A percentile compares a stretch with the other conserved stretches of the same genome.
Evolutionary conservation across 2,329 filamentous ascomycete species (phyloP).

Genomic region (Hypoxylon sp.): DNA sequence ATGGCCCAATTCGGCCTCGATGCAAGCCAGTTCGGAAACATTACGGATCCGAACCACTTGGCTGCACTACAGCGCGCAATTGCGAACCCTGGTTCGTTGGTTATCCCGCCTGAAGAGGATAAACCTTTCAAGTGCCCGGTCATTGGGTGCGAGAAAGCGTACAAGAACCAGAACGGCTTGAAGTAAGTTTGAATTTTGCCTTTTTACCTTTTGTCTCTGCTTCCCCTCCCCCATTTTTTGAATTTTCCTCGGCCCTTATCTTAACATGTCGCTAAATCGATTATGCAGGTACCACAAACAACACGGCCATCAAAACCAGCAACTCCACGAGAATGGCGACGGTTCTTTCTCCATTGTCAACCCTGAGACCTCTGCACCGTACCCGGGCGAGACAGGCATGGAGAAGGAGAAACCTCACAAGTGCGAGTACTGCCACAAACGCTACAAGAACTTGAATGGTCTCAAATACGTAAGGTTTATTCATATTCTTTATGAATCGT

Average conservation of each 20-base stretch:
- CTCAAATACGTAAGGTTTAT: slow-evolving; percentile 83
- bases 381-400: slow-evolving; percentile 98
- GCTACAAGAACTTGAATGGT: slow-evolving; percentile 98
- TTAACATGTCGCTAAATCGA: slow-evolving; percentile 48
- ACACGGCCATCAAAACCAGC: slow-evolving; percentile 96
- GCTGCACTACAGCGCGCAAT: slow-evolving; percentile 64
- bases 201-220: slow-evolving; percentile 16
- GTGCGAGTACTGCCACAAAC: slow-evolving; percentile 96
- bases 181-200: slow-evolving; percentile 72
- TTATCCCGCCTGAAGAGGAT: slow-evolving; percentile 85
- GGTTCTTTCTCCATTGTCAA: slow-evolving; percentile 99
- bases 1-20: slow-evolving; percentile 80
- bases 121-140: slow-evolving; percentile 99
- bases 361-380: slow-evolving; percentile 91
- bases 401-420: slow-evolving; percentile 99
- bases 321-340: slow-evolving; percentile 95
- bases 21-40: slow-evolving; percentile 79
- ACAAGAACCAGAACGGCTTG: slow-evolving; percentile 98
- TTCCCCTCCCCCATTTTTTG: slow-evolving; percentile 29
- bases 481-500: not conserved
- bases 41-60: slow-evolving; percentile 76
- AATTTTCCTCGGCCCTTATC: slow-evolving; percentile 34
- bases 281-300: slow-evolving; percentile 73
- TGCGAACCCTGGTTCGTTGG: slow-evolving; percentile 65
- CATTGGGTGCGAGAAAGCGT: slow-evolving; percentile 98